phyloP scores from a whole-genome alignment of 331 rosid species.

The Saraca asoca region DNA sequence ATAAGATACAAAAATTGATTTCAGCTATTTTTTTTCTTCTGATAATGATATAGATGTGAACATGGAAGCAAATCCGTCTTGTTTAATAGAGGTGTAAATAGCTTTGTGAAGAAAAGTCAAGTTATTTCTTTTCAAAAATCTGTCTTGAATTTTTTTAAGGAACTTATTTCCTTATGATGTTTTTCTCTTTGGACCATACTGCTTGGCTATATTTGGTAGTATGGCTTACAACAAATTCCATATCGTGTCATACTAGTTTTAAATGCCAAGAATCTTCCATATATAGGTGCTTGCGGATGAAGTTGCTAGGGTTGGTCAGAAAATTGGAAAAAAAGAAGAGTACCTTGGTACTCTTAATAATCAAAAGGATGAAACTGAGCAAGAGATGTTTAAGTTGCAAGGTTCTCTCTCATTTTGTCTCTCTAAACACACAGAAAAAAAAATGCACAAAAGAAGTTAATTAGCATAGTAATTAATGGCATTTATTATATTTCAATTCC shows the following conservation, averaged over 20 bases:
- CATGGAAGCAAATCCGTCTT: too few relatives aligned
- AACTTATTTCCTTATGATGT: not conserved
- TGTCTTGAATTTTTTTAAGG: not conserved
- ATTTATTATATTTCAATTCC: too few relatives aligned
- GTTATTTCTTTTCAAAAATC: slow-evolving; percentile 5
- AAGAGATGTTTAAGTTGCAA: slow-evolving; percentile 35
- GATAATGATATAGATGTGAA: too few relatives aligned
- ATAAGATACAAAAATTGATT: too few relatives aligned
- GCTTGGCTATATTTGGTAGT: not conserved
- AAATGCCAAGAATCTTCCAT: slow-evolving; percentile 8
- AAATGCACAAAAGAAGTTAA: not conserved
- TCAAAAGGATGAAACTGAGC: slow-evolving; percentile 35
- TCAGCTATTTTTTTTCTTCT: too few relatives aligned
- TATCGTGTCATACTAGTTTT: slow-evolving; percentile 1
- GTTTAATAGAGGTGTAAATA: too few relatives aligned
- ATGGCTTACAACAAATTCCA: too few relatives aligned
- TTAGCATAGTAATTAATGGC: too few relatives aligned
- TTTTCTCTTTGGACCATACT: not conserved
- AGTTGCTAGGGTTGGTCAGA: slow-evolving; percentile 6
- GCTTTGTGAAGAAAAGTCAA: too few relatives aligned
- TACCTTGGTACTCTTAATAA: not conserved
- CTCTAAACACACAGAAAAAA: too few relatives aligned
- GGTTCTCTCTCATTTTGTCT: slow-evolving; percentile 45
- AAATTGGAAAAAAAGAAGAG: slow-evolving; percentile 30
- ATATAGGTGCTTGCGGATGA: slow-evolving; percentile 38